A percentile compares a stretch with the other conserved stretches of the same genome.
These are phyloP conservation scores for Pythium dissimile DNA, from an alignment of 352 stramenopile species.

Conservation along the genomic window DNA sequence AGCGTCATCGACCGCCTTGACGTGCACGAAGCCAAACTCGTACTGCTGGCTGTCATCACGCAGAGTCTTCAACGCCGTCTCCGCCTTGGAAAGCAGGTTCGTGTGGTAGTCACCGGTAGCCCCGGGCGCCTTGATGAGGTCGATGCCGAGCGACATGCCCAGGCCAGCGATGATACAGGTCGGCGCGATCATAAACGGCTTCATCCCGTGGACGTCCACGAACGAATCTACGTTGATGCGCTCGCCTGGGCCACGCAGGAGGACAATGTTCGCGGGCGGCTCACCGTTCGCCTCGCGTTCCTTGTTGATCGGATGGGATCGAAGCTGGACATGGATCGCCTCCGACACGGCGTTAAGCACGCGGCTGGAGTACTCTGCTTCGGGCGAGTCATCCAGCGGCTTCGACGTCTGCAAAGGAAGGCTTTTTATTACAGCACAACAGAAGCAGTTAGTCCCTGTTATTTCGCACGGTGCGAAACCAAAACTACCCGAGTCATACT, in stretches of 20 bases:
- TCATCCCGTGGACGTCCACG: conserved; percentile 74
- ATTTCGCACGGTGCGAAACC: background rate
- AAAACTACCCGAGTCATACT: too few species aligned
- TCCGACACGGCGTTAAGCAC: conserved; percentile 73
- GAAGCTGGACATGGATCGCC: conserved; percentile 58
- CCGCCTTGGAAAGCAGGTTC: conserved; percentile 74
- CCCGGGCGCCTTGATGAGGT: conserved; percentile 61
- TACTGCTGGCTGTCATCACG: conserved; percentile 24
- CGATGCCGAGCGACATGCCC: conserved; percentile 83
- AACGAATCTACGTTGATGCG: conserved; percentile 85
- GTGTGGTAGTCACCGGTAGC: conserved; percentile 86
- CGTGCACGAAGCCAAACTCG: conserved; percentile 83
- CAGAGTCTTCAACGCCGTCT: conserved; percentile 60
- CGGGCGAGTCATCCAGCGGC: conserved; percentile 54
- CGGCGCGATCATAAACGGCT: conserved; percentile 85
- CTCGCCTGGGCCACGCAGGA: conserved; percentile 79
- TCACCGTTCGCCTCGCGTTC: conserved; percentile 41
- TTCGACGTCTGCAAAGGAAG: conserved; percentile 59
- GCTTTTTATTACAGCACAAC: conserved; percentile 23
- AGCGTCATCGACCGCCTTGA: conserved; percentile 86
- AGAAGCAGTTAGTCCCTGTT: background rate
- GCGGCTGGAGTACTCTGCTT: conserved; percentile 76
- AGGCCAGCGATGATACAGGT: conserved; percentile 88
- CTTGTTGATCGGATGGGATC: conserved; percentile 75
- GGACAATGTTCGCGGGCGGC: conserved; percentile 82